Percentiles rank a stretch among this genome's conserved stretches.
Conservation (phyloP, 2,329 filamentous ascomycete species). For the Ceratocystis smalleyi region DNA sequence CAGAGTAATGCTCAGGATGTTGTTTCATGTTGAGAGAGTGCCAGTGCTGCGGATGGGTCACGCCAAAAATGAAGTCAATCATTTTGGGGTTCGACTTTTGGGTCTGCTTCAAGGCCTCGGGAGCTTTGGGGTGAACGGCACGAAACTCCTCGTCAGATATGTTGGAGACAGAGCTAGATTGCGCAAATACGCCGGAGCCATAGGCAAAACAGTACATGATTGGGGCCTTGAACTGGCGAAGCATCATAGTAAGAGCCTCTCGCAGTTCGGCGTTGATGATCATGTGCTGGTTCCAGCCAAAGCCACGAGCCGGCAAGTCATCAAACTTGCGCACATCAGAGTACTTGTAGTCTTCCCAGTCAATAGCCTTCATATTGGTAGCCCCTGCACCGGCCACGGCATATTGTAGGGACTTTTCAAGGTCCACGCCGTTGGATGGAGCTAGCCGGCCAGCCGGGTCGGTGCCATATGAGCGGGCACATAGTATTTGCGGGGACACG, state of each 20-base stretch:
- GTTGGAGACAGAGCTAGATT: constrained; percentile 39
- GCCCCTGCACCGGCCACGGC: constrained; percentile 5
- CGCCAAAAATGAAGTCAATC: constrained; percentile 97
- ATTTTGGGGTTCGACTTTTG: constrained; percentile 85
- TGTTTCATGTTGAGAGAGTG: constrained; percentile 82
- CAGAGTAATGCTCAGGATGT: constrained; percentile 85
- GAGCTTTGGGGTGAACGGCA: constrained; percentile 67
- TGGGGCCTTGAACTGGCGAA: constrained; percentile 83
- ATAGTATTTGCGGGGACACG: not conserved
- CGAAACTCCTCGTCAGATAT: constrained; percentile 41
- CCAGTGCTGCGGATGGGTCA: constrained; percentile 90
- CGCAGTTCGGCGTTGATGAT: constrained; percentile 92
- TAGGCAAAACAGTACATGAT: constrained; percentile 97
- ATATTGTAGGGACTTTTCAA: constrained; percentile 9
- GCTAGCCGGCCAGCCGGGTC: not conserved
- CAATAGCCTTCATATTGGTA: constrained; percentile 18
- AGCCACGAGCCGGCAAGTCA: constrained; percentile 37
- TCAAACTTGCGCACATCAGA: constrained; percentile 30
- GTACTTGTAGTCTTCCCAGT: constrained; percentile 31
- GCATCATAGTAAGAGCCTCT: constrained; percentile 67
- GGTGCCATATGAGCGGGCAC: not conserved
- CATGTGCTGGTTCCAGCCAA: constrained; percentile 94
- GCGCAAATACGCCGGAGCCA: constrained; percentile 88
- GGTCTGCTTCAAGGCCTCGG: constrained; percentile 63
- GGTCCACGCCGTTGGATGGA: not conserved